Conservation (phyloP, 352 stramenopile species). For the Phytophthora ohioensis region DNA sequence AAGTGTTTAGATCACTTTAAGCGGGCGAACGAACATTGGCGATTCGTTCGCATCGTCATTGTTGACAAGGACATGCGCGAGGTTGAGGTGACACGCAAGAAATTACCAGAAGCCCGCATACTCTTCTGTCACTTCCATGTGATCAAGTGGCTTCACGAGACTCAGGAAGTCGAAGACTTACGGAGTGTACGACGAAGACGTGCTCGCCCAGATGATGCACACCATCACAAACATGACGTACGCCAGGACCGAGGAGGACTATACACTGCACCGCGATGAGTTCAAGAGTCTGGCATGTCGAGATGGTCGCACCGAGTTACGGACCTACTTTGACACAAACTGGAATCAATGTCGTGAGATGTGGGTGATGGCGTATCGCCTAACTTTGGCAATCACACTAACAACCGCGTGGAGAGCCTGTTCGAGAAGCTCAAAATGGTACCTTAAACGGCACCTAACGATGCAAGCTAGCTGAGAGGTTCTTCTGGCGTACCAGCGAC, state of each 20-base stretch:
- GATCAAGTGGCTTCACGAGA: conserved; percentile 3
- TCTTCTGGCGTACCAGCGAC: conserved; percentile 1
- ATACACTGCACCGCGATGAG: conserved; percentile 5
- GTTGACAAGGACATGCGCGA: not conserved
- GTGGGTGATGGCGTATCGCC: conserved; percentile 18
- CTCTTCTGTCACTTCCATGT: conserved; percentile 7
- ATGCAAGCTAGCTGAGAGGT: conserved; percentile 4
- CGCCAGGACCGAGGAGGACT: not conserved
- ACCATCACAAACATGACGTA: conserved; percentile 24
- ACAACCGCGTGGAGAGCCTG: conserved; percentile 6
- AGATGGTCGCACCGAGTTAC: not conserved
- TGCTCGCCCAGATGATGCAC: conserved; percentile 9
- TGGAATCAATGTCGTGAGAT: conserved; percentile 4
- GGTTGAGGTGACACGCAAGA: conserved; percentile 2
- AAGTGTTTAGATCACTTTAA: conserved; percentile 9
- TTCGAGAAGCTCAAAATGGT: conserved; percentile 15
- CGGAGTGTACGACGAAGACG: conserved; percentile 5
- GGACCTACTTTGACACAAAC: conserved; percentile 7
- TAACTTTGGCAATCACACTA: conserved; percentile 9
- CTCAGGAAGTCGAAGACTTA: conserved; percentile 6
- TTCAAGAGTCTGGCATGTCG: conserved; percentile 7
- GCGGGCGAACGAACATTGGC: conserved; percentile 6
- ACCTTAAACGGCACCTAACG: not conserved
- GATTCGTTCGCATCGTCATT: conserved; percentile 6
- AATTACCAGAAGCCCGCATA: not conserved